Evolutionary conservation across 2,329 filamentous ascomycete species (phyloP).

Genomic region (Orbilia ellipsospora): DNA sequence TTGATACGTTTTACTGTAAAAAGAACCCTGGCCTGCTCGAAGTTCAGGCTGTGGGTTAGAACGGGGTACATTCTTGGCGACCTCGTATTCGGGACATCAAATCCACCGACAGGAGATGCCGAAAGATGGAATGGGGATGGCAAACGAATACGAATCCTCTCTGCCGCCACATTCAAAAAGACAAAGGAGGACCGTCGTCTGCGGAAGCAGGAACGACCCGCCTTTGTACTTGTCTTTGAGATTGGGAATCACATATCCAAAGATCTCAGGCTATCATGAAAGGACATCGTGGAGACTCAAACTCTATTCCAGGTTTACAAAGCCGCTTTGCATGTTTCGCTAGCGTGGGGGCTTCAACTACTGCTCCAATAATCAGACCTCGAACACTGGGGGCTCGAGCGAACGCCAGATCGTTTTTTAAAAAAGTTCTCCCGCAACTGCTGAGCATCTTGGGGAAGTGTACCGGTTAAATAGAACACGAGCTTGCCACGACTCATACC

Average conservation of each 20-base stretch:
- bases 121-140: constrained; percentile 16
- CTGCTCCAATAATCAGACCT: too few species aligned
- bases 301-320: too few species aligned
- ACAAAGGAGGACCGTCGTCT: not conserved
- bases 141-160: constrained; percentile 42
- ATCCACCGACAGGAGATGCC: constrained; percentile 24
- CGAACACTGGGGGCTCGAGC: too few species aligned
- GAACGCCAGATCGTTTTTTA: too few species aligned
- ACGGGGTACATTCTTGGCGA: constrained; percentile 27
- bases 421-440: not conserved
- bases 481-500: constrained; percentile 37
- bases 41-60: constrained; percentile 1
- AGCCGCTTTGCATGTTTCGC: too few species aligned
- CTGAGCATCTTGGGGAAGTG: constrained; percentile 11
- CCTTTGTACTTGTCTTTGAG: not conserved
- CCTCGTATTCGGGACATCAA: constrained; percentile 48
- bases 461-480: constrained; percentile 46
- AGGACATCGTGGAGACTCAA: too few species aligned
- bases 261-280: too few species aligned
- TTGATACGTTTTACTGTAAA: not conserved
- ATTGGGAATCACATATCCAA: too few species aligned
- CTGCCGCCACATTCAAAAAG: constrained; percentile 27
- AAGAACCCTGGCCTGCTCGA: not conserved
- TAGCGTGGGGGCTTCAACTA: not conserved
- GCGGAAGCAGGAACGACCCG: constrained; percentile 14